Evolutionary conservation across 148 eudicot genomes (phyloP).

Genomic region (Rhododendron ferrugineum): DNA sequence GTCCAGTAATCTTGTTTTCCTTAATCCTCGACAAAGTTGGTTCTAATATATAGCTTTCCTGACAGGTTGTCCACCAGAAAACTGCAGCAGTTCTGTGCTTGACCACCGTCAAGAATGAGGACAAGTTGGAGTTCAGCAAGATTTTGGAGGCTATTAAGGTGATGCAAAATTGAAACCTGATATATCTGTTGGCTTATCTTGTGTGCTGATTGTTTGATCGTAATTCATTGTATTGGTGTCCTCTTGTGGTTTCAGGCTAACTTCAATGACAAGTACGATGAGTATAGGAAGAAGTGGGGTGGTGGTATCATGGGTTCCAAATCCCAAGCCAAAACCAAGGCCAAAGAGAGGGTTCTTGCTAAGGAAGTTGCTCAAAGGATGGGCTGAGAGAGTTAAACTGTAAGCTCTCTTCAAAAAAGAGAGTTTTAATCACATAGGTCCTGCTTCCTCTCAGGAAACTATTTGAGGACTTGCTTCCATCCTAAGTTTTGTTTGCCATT

Average conservation of each 20-base stretch:
- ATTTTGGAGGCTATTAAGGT: conserved; percentile 92
- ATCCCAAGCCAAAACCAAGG: conserved; percentile 90
- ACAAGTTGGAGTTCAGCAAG: conserved; percentile 81
- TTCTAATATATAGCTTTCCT: background rate
- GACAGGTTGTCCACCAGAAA: conserved; percentile 87
- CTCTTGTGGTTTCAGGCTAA: conserved; percentile 49
- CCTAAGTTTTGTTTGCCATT: background rate
- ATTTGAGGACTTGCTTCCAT: background rate
- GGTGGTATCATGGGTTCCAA: conserved; percentile 95
- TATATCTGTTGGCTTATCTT: background rate
- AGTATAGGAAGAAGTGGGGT: conserved; percentile 92
- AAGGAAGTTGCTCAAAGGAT: conserved; percentile 91
- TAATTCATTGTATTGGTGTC: background rate
- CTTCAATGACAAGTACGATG: conserved; percentile 91
- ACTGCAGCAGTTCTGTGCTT: conserved; percentile 70
- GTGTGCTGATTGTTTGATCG: background rate
- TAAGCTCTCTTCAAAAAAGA: background rate
- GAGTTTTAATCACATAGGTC: background rate
- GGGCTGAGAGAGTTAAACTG: conserved; percentile 21
- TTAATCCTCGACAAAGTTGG: background rate
- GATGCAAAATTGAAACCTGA: background rate
- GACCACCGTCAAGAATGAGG: conserved; percentile 82
- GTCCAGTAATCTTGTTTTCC: background rate
- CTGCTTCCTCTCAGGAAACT: background rate
- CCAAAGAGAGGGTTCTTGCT: conserved; percentile 73